These are phyloP conservation scores for Naganishia friedmannii DNA, from an alignment of 768 basidiomycete genomes.

Conservation along the genomic window DNA sequence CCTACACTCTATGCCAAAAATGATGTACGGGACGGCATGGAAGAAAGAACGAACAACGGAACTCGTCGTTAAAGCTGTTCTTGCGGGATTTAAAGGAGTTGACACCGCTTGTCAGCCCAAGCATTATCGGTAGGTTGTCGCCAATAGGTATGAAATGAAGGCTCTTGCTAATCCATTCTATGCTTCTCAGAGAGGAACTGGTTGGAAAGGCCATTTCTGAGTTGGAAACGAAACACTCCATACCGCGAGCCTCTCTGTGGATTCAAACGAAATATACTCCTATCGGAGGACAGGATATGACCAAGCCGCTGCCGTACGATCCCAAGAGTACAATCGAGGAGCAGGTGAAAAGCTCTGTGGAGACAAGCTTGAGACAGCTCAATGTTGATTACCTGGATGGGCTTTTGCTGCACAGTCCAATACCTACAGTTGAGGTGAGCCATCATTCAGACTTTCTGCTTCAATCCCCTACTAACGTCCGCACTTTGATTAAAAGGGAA, in stretches of 20 bases:
- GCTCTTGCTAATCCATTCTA: too few species aligned
- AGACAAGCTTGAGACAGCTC: conserved; percentile 66
- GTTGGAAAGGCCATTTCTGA: conserved; percentile 70
- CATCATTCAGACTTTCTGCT: not conserved
- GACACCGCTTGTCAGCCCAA: conserved; percentile 67
- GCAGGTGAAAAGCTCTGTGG: conserved; percentile 66
- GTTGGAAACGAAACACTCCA: conserved; percentile 60
- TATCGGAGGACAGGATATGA: conserved; percentile 67
- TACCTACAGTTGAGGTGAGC: conserved; percentile 57
- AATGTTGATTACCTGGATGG: conserved; percentile 72
- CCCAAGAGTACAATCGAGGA: conserved; percentile 57
- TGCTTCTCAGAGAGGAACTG: conserved; percentile 63
- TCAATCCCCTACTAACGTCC: not conserved
- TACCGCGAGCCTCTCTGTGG: conserved; percentile 66
- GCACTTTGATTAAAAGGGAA: conserved; percentile 51
- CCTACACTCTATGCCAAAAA: conserved; percentile 39
- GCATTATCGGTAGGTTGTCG: conserved; percentile 40
- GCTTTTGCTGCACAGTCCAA: conserved; percentile 73
- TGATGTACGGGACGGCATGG: conserved; percentile 57
- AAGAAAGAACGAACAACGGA: conserved; percentile 69
- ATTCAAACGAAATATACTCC: conserved; percentile 84
- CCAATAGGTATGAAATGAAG: too few species aligned
- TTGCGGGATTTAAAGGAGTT: conserved; percentile 73
- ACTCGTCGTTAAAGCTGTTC: conserved; percentile 69
- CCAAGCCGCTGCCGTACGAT: conserved; percentile 72